Percentiles rank a stretch among this genome's conserved stretches.
Conservation (phyloP, 345 rosid species). For the Ailanthus altissimus region DNA sequence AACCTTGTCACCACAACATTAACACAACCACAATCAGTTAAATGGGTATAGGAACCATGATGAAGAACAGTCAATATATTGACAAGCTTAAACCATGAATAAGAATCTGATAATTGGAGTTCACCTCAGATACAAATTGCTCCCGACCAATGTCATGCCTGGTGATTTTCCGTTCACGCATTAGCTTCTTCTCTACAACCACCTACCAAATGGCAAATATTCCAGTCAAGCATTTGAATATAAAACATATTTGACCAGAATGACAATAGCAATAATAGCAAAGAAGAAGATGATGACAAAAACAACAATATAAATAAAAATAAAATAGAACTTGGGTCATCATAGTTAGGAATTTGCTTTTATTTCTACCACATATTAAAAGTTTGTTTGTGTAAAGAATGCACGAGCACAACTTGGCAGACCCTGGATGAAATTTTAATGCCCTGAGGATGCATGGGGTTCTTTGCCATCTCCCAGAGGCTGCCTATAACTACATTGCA, state of each 20-base stretch:
- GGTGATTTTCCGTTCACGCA: constrained; percentile 72
- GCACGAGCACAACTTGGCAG: not conserved
- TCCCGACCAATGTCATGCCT: constrained; percentile 97
- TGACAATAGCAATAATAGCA: not conserved
- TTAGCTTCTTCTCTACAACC: constrained; percentile 87
- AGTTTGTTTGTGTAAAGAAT: not conserved
- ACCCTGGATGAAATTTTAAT: not conserved
- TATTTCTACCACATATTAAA: not conserved
- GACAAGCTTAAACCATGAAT: constrained; percentile 16
- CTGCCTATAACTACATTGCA: not conserved
- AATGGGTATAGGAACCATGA: not conserved
- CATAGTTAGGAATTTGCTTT: not conserved
- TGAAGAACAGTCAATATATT: constrained; percentile 5
- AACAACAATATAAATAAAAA: not conserved
- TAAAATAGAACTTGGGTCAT: not conserved
- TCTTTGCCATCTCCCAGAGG: not conserved
- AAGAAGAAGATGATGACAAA: not conserved
- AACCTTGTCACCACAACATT: constrained; percentile 47
- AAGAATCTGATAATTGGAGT: constrained; percentile 21
- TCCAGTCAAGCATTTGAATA: constrained; percentile 14
- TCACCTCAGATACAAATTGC: constrained; percentile 75
- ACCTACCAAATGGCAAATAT: constrained; percentile 51
- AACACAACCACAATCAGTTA: constrained; percentile 15
- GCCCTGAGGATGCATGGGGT: not conserved
- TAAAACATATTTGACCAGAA: not conserved